phyloP scores from a whole-genome alignment of 2,329 filamentous ascomycete species.

The Erysiphe pulchra region DNA sequence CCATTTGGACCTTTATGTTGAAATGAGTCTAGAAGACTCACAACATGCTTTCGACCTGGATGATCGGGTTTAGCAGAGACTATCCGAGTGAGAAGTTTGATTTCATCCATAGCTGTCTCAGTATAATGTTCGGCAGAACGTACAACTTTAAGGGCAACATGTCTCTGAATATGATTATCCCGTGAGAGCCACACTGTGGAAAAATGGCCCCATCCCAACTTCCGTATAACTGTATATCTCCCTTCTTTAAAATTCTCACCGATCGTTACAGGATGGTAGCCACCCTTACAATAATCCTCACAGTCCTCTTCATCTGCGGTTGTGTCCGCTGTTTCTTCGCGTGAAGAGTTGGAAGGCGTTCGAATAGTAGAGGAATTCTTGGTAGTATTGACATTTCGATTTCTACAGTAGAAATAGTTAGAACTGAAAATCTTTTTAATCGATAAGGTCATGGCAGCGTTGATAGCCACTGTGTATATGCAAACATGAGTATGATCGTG shows the following conservation, averaged over 20 bases:
- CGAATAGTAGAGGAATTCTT: slow-evolving; percentile 22
- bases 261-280: slow-evolving; percentile 83
- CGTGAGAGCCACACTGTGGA: slow-evolving; percentile 77
- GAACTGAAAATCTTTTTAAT: slow-evolving; percentile 10
- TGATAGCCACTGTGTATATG: not conserved
- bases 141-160: slow-evolving; percentile 94
- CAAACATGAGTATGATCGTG: no score
- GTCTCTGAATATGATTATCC: slow-evolving; percentile 72
- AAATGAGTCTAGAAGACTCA: slow-evolving; percentile 88
- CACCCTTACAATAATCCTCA: slow-evolving; percentile 97
- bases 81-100: slow-evolving; percentile 92
- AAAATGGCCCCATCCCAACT: slow-evolving; percentile 95
- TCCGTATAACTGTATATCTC: slow-evolving; percentile 86
- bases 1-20: slow-evolving; percentile 95
- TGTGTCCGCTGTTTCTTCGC: slow-evolving; percentile 67
- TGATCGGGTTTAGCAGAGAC: slow-evolving; percentile 87
- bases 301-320: slow-evolving; percentile 97
- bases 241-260: slow-evolving; percentile 96
- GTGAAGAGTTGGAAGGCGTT: slow-evolving; percentile 37
- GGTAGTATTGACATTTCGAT: slow-evolving; percentile 7
- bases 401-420: slow-evolving; percentile 10
- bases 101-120: slow-evolving; percentile 95
- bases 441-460: slow-evolving; percentile 10
- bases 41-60: slow-evolving; percentile 81
- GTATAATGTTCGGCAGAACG: slow-evolving; percentile 96